Base-by-base conservation (phyloP, 2,329 filamentous ascomycete species). In the Cryphonectria naterciae region DNA sequence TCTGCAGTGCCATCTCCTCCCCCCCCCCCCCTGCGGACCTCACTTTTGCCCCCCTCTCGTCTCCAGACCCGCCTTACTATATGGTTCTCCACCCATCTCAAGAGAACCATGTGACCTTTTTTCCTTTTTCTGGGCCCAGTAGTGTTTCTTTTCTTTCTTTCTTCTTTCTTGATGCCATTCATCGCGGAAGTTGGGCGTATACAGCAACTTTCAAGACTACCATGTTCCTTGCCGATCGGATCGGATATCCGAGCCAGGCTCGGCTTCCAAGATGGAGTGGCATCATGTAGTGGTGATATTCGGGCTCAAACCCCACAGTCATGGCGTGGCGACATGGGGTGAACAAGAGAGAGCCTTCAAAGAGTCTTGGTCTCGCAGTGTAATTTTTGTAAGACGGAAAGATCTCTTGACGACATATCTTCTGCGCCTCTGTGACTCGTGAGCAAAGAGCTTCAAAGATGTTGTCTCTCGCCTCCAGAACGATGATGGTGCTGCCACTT, bases 231-330 rank as follows among this genome's bases (percentile, higher is more conserved):
- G 52, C 52, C n/a, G 52, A 56, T 56, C 52, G 52, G 52, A 56
- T 56, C 52, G 52, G 52, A 56, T 17, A 56, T 56, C 52, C 52
- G 52, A 56, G 52, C n/a, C n/a, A 28, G 17, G 25, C 52, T 56
- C 52, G 52, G 52, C 52, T 17, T 28, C 17, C 22, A 56, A 56
- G 52, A 28, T 19, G 52, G 43, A 22, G 43, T 49, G 43, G 43
- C 25, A 32, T 28, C 52, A 56, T 56, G n/a, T 32, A 56, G 25
- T 39, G 37, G 10, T 2, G 3, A 39, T 56, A 56, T 49, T 17
- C 7, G 19, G 17, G 37, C 37, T 28, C 11, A 25, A 6, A 28
- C 52, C 52, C 52, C 52, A 28, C 52, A 6, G 52, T 56, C 25
- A 11, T 56, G 15, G 52, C 52, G 52, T 56, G 52, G 1, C 25